These are phyloP conservation scores for Rosa chinensis DNA, from an alignment of 306 rosid species.

Conservation along the genomic window DNA sequence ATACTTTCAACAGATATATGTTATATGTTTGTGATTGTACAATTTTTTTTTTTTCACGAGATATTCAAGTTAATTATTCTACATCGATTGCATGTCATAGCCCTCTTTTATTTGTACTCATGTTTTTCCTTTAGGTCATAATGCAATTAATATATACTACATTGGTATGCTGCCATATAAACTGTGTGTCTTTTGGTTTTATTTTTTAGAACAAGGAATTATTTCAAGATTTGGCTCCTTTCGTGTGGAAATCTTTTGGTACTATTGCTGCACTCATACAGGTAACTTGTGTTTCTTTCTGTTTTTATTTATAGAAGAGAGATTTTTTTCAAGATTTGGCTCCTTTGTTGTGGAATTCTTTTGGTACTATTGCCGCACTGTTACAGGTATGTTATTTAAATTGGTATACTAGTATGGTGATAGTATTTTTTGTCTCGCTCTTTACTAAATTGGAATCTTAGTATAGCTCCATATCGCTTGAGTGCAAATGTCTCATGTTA, in stretches of 20 bases:
- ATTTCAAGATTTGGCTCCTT: conserved; percentile 44
- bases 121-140: conserved; percentile 7
- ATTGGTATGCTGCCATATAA: conserved; percentile 10
- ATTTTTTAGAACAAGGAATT: conserved; percentile 37
- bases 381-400: conserved; percentile 50
- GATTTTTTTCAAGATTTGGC: conserved; percentile 93
- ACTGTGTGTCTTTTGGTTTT: conserved; percentile 24
- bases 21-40: background rate
- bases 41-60: background rate
- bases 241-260: conserved; percentile 38
- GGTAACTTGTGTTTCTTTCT: conserved; percentile 26
- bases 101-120: conserved; percentile 6
- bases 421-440: background rate
- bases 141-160: conserved; percentile 17
- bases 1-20: conserved; percentile 6
- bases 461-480: background rate
- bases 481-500: background rate
- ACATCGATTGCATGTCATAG: background rate
- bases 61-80: background rate
- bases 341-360: conserved; percentile 89
- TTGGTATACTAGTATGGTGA: conserved; percentile 10
- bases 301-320: conserved; percentile 61
- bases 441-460: background rate
- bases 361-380: conserved; percentile 94
- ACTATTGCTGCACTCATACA: conserved; percentile 35